Base-by-base conservation (phyloP, 495 filamentous ascomycete species). In the Penicillium paxilli region DNA sequence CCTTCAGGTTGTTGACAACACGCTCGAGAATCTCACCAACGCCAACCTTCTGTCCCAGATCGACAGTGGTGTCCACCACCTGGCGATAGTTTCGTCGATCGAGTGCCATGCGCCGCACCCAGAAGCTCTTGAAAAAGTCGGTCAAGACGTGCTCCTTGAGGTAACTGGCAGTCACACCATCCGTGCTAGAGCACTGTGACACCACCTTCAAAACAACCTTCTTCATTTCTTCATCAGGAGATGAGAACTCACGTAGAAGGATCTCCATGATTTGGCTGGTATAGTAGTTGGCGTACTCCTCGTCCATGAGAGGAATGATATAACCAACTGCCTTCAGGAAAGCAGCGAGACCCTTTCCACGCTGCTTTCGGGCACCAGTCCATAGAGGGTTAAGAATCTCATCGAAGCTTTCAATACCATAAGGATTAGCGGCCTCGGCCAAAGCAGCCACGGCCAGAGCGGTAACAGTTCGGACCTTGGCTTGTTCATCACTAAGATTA, bases 191-290 rank as follows among this genome's bases (percentile, higher is more conserved):
- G 69, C 94, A 98, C 65, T 98, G 95, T n/a, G 91, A 96, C 14
- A 98, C 86, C 30, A 98, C 95, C 72, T 98, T 98, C 32, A 98
- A 73, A 10, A 98, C 94, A 2, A 98, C 92, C 75, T 98, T 98
- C 77, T 99, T 99, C 95, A 99, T 99, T 71, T 99, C 95, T 67
- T 99, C 95, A 58, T 99, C 95, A 0, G 93, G 94, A 2, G 91
- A 96, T 10, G 91, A 87, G 61, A 98, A 97, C 67, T 99, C 95
- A 57, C 95, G 87, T 23, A 98, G 81, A 21, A 99, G 79, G 66
- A 98, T 97, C 67, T 97, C 93, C 95, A 98, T 98, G 64, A 99
- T 96, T 68, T 98, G 92, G 54, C 85, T 89, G 32, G 93, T 98
- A 59, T 98, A 99, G 78, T 99, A 99, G 63, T 97, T 97, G 69